A percentile compares a stretch with the other conserved stretches of the same genome.
These are phyloP conservation scores for Thalassia testudinum DNA, from an alignment of 116 monocot genomes.

Conservation along the genomic window DNA sequence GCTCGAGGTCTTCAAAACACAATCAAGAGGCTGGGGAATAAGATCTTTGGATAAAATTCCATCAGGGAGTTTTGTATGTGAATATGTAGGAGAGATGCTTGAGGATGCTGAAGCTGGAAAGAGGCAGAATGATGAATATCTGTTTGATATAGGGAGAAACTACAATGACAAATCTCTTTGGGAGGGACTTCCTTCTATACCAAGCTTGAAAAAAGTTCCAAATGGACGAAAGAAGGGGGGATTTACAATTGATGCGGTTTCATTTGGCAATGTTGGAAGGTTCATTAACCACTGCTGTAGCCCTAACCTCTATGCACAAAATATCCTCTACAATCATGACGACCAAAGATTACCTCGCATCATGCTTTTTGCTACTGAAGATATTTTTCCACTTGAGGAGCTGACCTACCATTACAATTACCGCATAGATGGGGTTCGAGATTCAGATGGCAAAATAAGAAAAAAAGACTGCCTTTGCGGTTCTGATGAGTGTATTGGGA, in stretches of 20 bases:
- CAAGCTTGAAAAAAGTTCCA: conserved; percentile 9
- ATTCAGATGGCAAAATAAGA: conserved; percentile 35
- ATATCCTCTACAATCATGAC: conserved; percentile 54
- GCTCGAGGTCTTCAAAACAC: conserved; percentile 50
- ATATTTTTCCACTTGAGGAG: conserved; percentile 34
- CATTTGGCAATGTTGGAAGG: conserved; percentile 38
- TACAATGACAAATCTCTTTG: conserved; percentile 33
- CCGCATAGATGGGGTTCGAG: conserved; percentile 27
- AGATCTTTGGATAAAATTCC: conserved; percentile 27
- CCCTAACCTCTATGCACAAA: conserved; percentile 65
- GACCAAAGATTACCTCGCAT: conserved; percentile 40
- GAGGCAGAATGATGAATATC: conserved; percentile 43
- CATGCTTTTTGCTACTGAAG: conserved; percentile 38
- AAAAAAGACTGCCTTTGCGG: conserved; percentile 43
- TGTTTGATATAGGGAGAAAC: conserved; percentile 45
- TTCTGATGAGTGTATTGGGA: conserved; percentile 31
- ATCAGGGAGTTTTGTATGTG: conserved; percentile 49
- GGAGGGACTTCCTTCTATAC: conserved; percentile 36
- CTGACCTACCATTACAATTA: conserved; percentile 68
- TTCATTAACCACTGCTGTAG: conserved; percentile 60
- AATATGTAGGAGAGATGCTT: conserved; percentile 48
- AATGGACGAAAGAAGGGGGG: conserved; percentile 16
- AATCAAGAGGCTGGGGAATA: conserved; percentile 53
- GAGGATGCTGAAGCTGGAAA: conserved; percentile 36
- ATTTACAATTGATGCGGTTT: conserved; percentile 48